Conservation (phyloP, 306 rosid species). For the Heteromeles arbutifolia region DNA sequence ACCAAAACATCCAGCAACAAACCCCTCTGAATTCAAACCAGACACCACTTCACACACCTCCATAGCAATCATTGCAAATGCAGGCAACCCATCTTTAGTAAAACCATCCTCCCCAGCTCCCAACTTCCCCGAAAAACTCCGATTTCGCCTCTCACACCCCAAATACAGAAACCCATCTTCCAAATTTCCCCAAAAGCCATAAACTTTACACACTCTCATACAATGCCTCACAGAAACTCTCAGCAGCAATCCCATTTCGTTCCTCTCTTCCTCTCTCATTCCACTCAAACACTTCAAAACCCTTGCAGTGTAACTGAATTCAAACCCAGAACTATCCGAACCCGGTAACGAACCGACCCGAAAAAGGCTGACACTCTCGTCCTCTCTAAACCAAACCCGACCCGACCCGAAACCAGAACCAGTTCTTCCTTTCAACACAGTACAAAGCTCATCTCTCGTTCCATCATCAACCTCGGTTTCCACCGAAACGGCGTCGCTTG, state of each 20-base stretch:
- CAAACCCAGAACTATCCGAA: conserved; percentile 21
- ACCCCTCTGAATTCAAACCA: conserved; percentile 50
- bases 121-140: conserved; percentile 32
- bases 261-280: conserved; percentile 52
- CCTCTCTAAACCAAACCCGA: conserved; percentile 33
- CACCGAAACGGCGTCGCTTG: conserved; percentile 38
- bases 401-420: conserved; percentile 19
- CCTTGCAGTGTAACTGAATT: conserved; percentile 41
- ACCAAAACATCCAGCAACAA: conserved; percentile 54
- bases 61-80: conserved; percentile 42
- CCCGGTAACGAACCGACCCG: conserved; percentile 33
- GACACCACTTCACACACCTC: conserved; percentile 58
- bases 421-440: conserved; percentile 23
- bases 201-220: conserved; percentile 43
- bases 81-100: conserved; percentile 26
- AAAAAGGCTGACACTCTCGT: conserved; percentile 40
- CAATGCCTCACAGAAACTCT: conserved; percentile 40
- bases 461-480: conserved; percentile 5
- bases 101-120: conserved; percentile 28
- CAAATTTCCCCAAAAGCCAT: conserved; percentile 75
- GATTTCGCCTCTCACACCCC: conserved; percentile 43
- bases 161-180: conserved; percentile 49
- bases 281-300: conserved; percentile 60
- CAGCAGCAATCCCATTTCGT: conserved; percentile 48
- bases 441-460: conserved; percentile 5